These are phyloP conservation scores for Phytophthora brassicae DNA, from an alignment of 352 stramenopile species.

Conservation along the genomic window DNA sequence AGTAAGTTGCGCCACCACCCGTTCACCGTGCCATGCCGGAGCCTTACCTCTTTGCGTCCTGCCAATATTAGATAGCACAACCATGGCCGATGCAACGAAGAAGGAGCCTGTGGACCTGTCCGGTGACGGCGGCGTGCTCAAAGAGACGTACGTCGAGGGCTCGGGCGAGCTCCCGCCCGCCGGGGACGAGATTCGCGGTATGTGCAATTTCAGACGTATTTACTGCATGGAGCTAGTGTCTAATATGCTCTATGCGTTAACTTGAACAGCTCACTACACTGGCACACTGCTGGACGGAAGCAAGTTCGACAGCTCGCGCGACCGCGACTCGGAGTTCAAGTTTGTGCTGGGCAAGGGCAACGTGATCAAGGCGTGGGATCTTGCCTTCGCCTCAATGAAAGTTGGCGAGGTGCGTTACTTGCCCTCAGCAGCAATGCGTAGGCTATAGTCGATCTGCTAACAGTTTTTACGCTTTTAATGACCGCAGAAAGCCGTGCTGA, in stretches of 20 bases:
- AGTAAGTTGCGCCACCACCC: background rate
- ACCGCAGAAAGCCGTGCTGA: constrained; percentile 88
- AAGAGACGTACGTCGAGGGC: constrained; percentile 91
- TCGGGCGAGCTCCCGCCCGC: constrained; percentile 75
- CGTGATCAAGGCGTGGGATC: constrained; percentile 89
- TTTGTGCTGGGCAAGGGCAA: constrained; percentile 89
- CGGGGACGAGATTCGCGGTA: constrained; percentile 84
- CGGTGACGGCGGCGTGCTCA: constrained; percentile 90
- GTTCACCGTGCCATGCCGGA: background rate
- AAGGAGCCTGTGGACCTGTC: constrained; percentile 71
- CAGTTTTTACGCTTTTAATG: background rate
- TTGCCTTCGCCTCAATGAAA: constrained; percentile 94
- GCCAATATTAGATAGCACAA: constrained; percentile 11
- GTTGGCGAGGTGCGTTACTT: constrained; percentile 79
- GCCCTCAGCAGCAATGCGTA: background rate
- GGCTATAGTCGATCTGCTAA: constrained; percentile 3
- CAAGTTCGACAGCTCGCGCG: constrained; percentile 94
- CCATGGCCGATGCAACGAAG: constrained; percentile 43
- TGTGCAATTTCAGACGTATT: background rate
- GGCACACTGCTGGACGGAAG: constrained; percentile 93
- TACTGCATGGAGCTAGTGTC: background rate
- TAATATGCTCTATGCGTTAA: background rate
- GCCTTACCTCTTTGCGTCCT: background rate
- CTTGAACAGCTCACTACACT: constrained; percentile 93
- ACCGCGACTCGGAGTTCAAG: constrained; percentile 87